Base-by-base conservation (phyloP, 116 monocot species). In the Cymodocea nodosa region DNA sequence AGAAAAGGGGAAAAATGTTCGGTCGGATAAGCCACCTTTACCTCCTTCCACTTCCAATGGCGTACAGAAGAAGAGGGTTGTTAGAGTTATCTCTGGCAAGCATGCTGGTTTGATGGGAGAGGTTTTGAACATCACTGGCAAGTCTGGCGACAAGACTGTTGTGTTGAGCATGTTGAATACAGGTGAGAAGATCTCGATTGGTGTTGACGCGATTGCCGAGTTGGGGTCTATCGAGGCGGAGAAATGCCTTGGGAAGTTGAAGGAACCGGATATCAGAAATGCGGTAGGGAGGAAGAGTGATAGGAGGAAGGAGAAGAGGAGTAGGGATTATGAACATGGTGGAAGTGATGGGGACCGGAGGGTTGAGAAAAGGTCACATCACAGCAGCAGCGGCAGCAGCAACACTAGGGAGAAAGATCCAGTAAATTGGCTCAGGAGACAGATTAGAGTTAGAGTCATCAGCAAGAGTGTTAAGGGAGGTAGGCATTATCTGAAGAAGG, bases 391-490 rank as follows among this genome's bases (percentile, higher is more conserved):
- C 37, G 35, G 14, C 18, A 64, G 71, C 62, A 66, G 16, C 16
- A 52, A 60, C 22, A 40, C n/a, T 12, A 48, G 59, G 34, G 17
- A 64, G 15, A 54, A 39, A 4, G 51, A 24, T 10, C 59, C 72
- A 1, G 73, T 77, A 13, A 64, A 62, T 59, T 98, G 98, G 98
- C 81, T 98, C 6, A 80, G 52, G 23, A 98, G 84, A 66, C 85
- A 92, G 44, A 98, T 98, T 48, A 98, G 77, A 66, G 89, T 98
- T 34, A 88, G 89, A 60, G 60, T 98, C 14, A 72, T 98, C 49
- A 86, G 84, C 73, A 78, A 89, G 71, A 76, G 84, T 12, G 74
- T 87, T 18, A 84, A 75, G 71, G 59, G 77, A 12, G 92, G 89
- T 36, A 84, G 59, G 77, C 64, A 78, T 35, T 98, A 86, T 56